Base-by-base conservation (phyloP, 306 rosid species). In the Ceratonia siliqua region DNA sequence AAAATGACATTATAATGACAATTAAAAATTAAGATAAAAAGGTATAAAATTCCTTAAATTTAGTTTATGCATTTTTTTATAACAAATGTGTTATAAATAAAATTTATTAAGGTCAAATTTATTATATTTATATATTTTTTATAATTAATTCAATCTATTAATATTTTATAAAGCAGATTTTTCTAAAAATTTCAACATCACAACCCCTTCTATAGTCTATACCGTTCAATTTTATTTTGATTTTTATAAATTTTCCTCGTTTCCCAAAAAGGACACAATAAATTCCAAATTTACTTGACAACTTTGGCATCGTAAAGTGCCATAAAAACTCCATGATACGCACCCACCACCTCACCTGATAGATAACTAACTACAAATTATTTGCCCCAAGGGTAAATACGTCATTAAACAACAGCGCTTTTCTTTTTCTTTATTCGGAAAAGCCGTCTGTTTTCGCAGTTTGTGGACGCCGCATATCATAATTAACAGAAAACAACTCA, bases 401-500 rank as follows among this genome's bases (percentile, higher is more conserved):
- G 85, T 82, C 73, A 76, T 77, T 54, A 9, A n/a, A 6, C 0
- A 0, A 0, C 2, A 2, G 2, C 28, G 13, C 15, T 2, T 8
- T 58, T 68, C 15, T 2, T 8, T 58, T 68, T 12, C 42, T 75
- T 20, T 53, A 30, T 38, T 57, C 6, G 24, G 30, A 30, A 50
- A 71, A 43, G 80, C 62, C 28, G 74, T 76, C 79, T 56, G 62
- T 74, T 58, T 45, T 42, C 5, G 14, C 18, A 66, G 69, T 74
- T 77, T 81, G 84, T 64, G 67, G 73, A 68, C 72, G 39, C 67
- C 48, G 42, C 67, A 61, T 22, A 33, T 61, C 46, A 33, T 35
- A 61, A 49, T 73, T 22, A 89, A 76, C 78, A 41, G 83, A 78
- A 73, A 48, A 70, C 72, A 66, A 76, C 72, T 72, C 79, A 27